Evolutionary conservation across 345 rosid species (phyloP), one percentile per base, ranked within the genome.

Genomic region (Melastoma malabathricum): DNA sequence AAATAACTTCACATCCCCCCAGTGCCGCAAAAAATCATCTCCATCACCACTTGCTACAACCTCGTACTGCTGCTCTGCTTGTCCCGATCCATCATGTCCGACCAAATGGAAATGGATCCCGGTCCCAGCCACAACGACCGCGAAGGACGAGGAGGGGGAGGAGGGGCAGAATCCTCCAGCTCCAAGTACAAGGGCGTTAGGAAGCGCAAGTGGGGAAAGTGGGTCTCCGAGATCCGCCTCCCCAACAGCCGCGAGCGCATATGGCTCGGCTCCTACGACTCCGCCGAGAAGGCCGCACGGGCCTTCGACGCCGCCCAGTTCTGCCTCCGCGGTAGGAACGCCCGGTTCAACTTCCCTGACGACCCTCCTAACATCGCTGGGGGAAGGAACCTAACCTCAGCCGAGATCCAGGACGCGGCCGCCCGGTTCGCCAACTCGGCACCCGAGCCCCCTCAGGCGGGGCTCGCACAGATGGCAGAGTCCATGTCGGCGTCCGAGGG

Each of bases 221-320:
- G 70, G 72, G 87, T 77, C 39, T 77, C 79, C 23, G 87, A 80
- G 43, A 72, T 80, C 47, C 71, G 87, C 46, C 65, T 74, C 16
- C 83, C 83, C 10, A 77, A 77, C 48, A 77, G 83, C 56, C 63
- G 80, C 17, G 70, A 72, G 44, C 51, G 87, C 43, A 76, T 80
- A 50, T 80, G 87, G 87, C 56, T 80, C 64, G 87, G 87, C 1
- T 77, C 83, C 19, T 77, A 72, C 52, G 84, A 81, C 63, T 68
- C 90, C 1, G 73, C 94, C 0, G 90, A 75, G 54, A 84, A 84
- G 52, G 96, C 90, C 15, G 94, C 94, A 0, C 80, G 85, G 43
- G 93, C 96, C 5, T 87, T 83, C 64, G 93, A 87, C 72, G 96
- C 89, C 0, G 96, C 93, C 39, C 68, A 68, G 15, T 83, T 72